Percentiles rank a stretch among this genome's conserved stretches.
These are phyloP conservation scores for Penicillium digitatum DNA, from an alignment of 2,329 filamentous ascomycete genomes.

Conservation along the genomic window DNA sequence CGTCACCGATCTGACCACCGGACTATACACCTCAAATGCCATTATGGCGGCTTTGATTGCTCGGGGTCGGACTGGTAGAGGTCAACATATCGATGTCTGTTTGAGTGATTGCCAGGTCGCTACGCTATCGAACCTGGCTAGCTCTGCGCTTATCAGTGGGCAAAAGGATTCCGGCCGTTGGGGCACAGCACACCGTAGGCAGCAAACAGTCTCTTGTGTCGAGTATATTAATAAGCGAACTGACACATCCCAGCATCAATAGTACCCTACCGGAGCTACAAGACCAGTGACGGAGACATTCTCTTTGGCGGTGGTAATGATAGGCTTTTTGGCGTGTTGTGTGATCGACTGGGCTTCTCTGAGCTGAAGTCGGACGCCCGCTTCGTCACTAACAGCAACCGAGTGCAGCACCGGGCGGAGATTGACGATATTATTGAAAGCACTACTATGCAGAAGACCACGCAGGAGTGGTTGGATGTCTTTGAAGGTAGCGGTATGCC, in stretches of 20 bases:
- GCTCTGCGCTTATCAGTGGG: conserved; percentile 82
- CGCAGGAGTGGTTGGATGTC: conserved; percentile 77
- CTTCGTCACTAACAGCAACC: conserved; percentile 57
- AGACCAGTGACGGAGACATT: conserved; percentile 60
- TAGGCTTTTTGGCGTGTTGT: conserved; percentile 57
- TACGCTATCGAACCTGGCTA: conserved; percentile 91
- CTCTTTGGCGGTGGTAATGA: conserved; percentile 64
- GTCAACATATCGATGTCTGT: conserved; percentile 88
- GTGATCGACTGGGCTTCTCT: conserved; percentile 53
- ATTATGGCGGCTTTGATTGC: conserved; percentile 91
- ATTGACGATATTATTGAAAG: conserved; percentile 76
- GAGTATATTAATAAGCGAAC: background rate
- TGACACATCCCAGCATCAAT: conserved; percentile 68
- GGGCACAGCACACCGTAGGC: conserved; percentile 88
- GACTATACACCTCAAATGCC: conserved; percentile 88
- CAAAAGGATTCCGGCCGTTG: conserved; percentile 83
- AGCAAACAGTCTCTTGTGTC: background rate
- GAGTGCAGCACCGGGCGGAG: conserved; percentile 65
- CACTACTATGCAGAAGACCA: conserved; percentile 71
- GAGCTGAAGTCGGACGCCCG: conserved; percentile 57
- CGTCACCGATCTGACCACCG: conserved; percentile 92
- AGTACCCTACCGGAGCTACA: conserved; percentile 85
- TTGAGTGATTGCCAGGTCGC: conserved; percentile 94
- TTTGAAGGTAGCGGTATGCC: conserved; percentile 92
- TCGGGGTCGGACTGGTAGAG: conserved; percentile 67